Percentiles rank a stretch among this genome's conserved stretches.
These are phyloP conservation scores for Euptelea pleiosperma DNA, from an alignment of 164 flowering plant genomes.

Conservation along the genomic window DNA sequence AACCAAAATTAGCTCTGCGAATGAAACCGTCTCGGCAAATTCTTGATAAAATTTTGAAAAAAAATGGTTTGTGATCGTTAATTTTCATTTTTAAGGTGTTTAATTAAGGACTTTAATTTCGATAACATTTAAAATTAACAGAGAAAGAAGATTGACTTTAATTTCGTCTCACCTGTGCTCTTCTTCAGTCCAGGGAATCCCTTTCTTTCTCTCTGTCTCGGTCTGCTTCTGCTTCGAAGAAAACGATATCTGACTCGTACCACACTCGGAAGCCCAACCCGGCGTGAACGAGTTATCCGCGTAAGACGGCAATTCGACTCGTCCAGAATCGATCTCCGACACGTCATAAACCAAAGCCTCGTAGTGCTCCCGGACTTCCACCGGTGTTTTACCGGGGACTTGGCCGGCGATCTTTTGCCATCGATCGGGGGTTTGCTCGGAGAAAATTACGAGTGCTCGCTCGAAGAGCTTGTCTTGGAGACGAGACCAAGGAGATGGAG, in stretches of 20 bases:
- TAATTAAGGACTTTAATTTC: too few relatives aligned
- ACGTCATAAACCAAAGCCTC: constrained; percentile 49
- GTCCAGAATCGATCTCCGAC: constrained; percentile 54
- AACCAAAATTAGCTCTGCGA: too few relatives aligned
- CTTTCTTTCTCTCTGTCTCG: constrained; percentile 62
- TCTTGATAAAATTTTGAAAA: too few relatives aligned
- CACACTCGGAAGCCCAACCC: constrained; percentile 19
- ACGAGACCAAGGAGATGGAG: constrained; percentile 34
- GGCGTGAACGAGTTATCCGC: constrained; percentile 26
- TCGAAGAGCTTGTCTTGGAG: constrained; percentile 63
- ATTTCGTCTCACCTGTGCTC: constrained; percentile 71
- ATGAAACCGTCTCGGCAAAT: too few relatives aligned
- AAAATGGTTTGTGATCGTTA: too few relatives aligned
- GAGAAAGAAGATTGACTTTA: not conserved
- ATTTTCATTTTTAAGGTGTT: too few relatives aligned
- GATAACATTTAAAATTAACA: too few relatives aligned
- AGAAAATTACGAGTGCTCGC: constrained; percentile 39
- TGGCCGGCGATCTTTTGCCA: constrained; percentile 52
- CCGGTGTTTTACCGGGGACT: constrained; percentile 47
- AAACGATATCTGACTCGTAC: constrained; percentile 40
- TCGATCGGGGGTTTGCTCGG: constrained; percentile 42
- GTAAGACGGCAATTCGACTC: constrained; percentile 50
- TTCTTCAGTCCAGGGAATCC: constrained; percentile 75
- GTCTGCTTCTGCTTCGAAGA: constrained; percentile 21
- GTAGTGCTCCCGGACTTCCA: constrained; percentile 53